Conservation (phyloP, 345 rosid species). For the Acer campestre region DNA sequence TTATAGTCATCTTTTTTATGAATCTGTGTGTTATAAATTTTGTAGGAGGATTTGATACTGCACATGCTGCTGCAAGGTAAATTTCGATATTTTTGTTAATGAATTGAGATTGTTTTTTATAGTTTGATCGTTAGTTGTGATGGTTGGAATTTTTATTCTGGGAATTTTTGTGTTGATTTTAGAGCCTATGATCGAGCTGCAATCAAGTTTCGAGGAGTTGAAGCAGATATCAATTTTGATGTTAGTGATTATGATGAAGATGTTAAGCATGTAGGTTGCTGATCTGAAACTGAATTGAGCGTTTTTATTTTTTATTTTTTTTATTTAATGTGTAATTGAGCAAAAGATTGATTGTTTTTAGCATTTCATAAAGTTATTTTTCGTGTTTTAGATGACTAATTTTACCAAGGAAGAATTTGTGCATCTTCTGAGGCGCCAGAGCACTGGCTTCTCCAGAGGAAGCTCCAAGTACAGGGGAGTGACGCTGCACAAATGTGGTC, state of each 20-base stretch:
- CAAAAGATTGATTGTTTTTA: background rate
- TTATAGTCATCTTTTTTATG: background rate
- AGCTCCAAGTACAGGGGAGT: conserved; percentile 77
- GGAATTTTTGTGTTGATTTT: conserved; percentile 9
- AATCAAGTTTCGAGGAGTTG: conserved; percentile 74
- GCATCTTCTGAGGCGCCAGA: conserved; percentile 70
- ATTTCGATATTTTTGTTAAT: background rate
- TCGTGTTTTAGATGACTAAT: conserved; percentile 48
- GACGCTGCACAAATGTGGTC: conserved; percentile 73
- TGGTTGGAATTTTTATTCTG: background rate
- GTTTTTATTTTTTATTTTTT: no score
- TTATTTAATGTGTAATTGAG: background rate
- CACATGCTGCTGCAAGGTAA: conserved; percentile 89
- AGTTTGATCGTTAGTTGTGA: background rate
- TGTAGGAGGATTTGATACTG: conserved; percentile 92
- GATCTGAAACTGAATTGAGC: background rate
- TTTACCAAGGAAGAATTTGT: conserved; percentile 78
- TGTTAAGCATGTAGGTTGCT: conserved; percentile 51
- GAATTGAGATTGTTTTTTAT: background rate
- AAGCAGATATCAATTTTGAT: conserved; percentile 80
- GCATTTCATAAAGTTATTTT: background rate
- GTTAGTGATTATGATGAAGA: conserved; percentile 68
- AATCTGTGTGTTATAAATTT: conserved; percentile 12
- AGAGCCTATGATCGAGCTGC: conserved; percentile 95
- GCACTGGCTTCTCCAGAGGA: conserved; percentile 74